These are phyloP conservation scores for Mortierella sp. DNA, from an alignment of 371 early-diverging fungal genomes.

Conservation along the genomic window DNA sequence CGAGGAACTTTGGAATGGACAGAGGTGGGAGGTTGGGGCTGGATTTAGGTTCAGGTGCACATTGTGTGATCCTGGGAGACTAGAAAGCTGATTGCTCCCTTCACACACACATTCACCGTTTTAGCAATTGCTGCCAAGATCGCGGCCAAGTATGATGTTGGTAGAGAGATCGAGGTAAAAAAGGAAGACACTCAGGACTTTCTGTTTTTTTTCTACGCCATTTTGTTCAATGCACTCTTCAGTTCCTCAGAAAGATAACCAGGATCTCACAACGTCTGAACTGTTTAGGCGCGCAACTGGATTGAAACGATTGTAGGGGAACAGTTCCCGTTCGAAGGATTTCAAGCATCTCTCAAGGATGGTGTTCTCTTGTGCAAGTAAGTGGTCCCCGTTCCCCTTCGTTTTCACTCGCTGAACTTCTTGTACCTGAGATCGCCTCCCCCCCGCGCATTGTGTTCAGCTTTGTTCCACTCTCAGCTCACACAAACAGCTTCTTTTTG, in stretches of 20 bases:
- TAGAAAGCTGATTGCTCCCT: neutral
- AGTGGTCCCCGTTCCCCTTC: neutral
- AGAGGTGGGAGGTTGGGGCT: slow-evolving; percentile 27
- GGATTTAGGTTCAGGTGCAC: neutral
- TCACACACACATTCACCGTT: neutral
- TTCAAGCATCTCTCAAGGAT: slow-evolving; percentile 79
- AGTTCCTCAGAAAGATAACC: neutral
- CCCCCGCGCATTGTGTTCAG: neutral
- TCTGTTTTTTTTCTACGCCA: no score
- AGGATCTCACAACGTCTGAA: neutral
- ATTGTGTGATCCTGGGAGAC: neutral
- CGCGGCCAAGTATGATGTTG: slow-evolving; percentile 66
- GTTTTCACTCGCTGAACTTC: neutral
- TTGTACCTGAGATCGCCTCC: neutral
- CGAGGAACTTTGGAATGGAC: slow-evolving; percentile 47
- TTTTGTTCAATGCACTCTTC: no score
- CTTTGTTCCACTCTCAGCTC: no score
- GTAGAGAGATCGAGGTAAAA: slow-evolving; percentile 58
- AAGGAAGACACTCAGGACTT: neutral
- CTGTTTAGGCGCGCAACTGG: slow-evolving; percentile 65
- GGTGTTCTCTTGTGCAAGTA: slow-evolving; percentile 87
- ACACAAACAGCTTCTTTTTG: neutral
- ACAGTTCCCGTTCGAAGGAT: slow-evolving; percentile 59
- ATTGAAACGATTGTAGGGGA: slow-evolving; percentile 72
- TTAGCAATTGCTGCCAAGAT: slow-evolving; percentile 66